Evolutionary conservation across 2,329 filamentous ascomycete genomes (phyloP).

Genomic region (Apiospora rasikravindrae): DNA sequence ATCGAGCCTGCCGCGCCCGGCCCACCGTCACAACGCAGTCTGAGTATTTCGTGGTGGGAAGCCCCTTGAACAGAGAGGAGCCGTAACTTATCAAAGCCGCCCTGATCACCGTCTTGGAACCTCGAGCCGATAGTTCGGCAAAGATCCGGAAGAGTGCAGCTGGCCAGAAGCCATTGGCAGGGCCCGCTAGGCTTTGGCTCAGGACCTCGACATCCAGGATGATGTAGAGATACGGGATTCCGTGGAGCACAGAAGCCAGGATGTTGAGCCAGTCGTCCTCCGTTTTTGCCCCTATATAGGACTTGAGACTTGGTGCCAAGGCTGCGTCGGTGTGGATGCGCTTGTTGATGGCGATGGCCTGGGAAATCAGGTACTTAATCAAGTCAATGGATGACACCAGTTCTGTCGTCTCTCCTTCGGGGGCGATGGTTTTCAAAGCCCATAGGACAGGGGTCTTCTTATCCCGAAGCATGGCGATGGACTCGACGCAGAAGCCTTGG

Average conservation of each 20-base stretch:
- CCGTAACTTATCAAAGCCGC: background rate
- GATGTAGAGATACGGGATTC: background rate
- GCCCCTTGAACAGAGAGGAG: background rate
- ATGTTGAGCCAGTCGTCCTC: background rate
- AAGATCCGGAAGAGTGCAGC: background rate
- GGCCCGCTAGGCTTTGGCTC: background rate
- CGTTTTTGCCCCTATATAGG: background rate
- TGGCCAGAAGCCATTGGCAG: background rate
- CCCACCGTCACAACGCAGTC: background rate
- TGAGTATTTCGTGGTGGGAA: no score
- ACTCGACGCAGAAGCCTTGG: background rate
- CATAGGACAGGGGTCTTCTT: background rate
- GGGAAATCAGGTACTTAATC: background rate
- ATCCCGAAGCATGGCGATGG: background rate
- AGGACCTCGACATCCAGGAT: background rate
- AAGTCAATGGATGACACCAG: background rate
- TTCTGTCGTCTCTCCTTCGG: background rate
- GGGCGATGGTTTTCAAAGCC: background rate
- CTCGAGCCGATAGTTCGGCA: background rate
- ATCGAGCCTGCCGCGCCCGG: background rate
- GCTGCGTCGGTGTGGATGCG: background rate
- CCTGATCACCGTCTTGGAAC: background rate
- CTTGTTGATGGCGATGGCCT: background rate
- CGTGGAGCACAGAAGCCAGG: background rate
- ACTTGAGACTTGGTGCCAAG: background rate